phyloP scores from a whole-genome alignment of 495 filamentous ascomycete genomes.

The Immersiella caudata region DNA sequence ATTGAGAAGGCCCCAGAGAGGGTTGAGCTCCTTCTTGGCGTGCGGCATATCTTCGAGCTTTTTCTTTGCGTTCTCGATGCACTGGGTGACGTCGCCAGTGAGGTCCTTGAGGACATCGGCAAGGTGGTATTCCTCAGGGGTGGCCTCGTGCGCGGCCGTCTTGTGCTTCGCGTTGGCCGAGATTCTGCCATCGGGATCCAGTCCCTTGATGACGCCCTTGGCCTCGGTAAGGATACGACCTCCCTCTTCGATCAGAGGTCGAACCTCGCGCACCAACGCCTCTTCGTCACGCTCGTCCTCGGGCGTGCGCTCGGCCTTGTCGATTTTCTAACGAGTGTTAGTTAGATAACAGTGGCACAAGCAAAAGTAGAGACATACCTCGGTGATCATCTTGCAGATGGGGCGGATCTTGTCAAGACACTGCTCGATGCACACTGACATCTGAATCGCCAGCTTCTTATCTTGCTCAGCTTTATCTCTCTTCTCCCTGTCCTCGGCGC shows the following conservation, averaged over 20 bases:
- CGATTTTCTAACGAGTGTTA: slow-evolving; percentile 61
- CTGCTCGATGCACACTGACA: slow-evolving; percentile 71
- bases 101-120: slow-evolving; percentile 82
- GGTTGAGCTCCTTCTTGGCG: slow-evolving; percentile 91
- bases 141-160: slow-evolving; percentile 77
- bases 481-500: slow-evolving; percentile 54
- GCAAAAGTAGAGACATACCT: slow-evolving; percentile 55
- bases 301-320: slow-evolving; percentile 78
- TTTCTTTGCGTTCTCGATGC: slow-evolving; percentile 85
- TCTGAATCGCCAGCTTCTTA: slow-evolving; percentile 74
- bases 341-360: not conserved
- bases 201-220: slow-evolving; percentile 85
- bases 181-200: slow-evolving; percentile 87
- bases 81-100: slow-evolving; percentile 63
- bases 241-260: slow-evolving; percentile 84
- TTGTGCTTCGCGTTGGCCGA: slow-evolving; percentile 84
- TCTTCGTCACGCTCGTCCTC: slow-evolving; percentile 93
- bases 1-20: slow-evolving; percentile 78
- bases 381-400: slow-evolving; percentile 83
- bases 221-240: slow-evolving; percentile 80
- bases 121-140: slow-evolving; percentile 81
- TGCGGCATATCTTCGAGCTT: slow-evolving; percentile 89
- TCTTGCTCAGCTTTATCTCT: slow-evolving; percentile 66
- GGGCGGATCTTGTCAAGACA: slow-evolving; percentile 83
- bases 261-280: slow-evolving; percentile 79